Conservation (phyloP, 192 early-diverging fungal genomes). For the Coemansia sp. region DNA sequence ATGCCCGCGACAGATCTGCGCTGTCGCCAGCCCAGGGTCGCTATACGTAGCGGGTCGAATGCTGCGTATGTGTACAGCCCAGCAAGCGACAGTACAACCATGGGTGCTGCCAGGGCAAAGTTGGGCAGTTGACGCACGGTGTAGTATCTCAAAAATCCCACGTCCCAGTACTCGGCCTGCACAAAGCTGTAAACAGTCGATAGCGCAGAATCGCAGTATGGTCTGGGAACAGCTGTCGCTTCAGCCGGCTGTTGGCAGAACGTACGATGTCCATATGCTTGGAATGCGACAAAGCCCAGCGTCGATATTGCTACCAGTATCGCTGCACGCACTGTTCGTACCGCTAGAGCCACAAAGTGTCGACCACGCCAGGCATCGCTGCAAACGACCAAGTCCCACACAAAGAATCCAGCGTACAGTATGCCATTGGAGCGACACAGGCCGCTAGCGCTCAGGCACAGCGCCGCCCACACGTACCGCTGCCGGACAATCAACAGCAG, state of each 20-base stretch:
- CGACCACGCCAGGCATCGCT: conserved; percentile 4
- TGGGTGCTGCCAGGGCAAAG: conserved; percentile 84
- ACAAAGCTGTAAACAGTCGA: conserved; percentile 84
- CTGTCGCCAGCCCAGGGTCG: conserved; percentile 61
- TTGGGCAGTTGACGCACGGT: conserved; percentile 84
- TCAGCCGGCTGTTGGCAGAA: conserved; percentile 60
- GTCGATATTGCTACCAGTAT: conserved; percentile 54
- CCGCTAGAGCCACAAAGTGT: not conserved
- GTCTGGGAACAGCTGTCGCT: conserved; percentile 25
- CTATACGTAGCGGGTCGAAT: conserved; percentile 58
- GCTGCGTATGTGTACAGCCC: conserved; percentile 63
- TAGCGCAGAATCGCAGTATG: conserved; percentile 67
- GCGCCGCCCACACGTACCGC: conserved; percentile 62
- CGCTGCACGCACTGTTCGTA: conserved; percentile 17
- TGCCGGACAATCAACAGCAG: conserved; percentile 62
- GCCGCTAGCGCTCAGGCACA: conserved; percentile 64
- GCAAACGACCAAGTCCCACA: conserved; percentile 65
- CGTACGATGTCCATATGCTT: conserved; percentile 61
- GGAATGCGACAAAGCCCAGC: conserved; percentile 64
- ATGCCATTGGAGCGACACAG: conserved; percentile 81
- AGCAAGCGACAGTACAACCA: conserved; percentile 64
- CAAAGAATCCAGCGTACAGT: conserved; percentile 79
- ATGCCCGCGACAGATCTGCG: not conserved
- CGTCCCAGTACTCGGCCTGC: conserved; percentile 87
- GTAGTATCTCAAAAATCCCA: conserved; percentile 86